Evolutionary conservation across 177 flowering plant genomes (phyloP).

Genomic region (Vitis hybrid): DNA sequence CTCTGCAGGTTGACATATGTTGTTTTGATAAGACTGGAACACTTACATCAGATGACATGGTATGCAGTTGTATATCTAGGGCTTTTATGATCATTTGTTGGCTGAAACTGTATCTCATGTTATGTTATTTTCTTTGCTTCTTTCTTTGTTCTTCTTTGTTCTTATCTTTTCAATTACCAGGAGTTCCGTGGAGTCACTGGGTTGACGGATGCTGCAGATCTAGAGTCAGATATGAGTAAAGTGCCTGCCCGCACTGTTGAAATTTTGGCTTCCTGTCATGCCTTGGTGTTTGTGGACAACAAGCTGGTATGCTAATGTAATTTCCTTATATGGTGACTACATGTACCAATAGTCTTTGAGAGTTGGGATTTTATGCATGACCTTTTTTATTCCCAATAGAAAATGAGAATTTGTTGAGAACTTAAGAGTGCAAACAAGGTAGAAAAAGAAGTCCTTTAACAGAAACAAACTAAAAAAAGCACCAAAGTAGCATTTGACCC

Average conservation of each 20-base stretch:
- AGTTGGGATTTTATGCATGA: no score
- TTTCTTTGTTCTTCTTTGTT: background rate
- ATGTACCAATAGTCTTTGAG: no score
- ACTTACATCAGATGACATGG: constrained; percentile 99
- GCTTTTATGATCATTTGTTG: background rate
- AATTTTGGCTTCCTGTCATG: constrained; percentile 93
- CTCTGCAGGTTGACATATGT: constrained; percentile 92
- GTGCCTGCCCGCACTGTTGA: constrained; percentile 69
- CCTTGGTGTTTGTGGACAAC: constrained; percentile 94
- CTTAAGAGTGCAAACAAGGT: no score
- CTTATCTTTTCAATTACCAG: constrained; percentile 28
- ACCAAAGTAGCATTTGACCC: no score
- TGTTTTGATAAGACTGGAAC: constrained; percentile 99
- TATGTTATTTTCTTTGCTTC: background rate
- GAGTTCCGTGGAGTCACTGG: constrained; percentile 94
- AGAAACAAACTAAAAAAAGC: no score
- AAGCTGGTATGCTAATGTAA: constrained; percentile 63
- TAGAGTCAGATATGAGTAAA: constrained; percentile 74
- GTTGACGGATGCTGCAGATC: constrained; percentile 38
- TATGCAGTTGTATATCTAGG: constrained; percentile 24
- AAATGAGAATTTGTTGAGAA: no score
- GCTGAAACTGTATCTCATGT: background rate
- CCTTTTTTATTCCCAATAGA: no score
- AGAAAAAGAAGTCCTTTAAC: no score
- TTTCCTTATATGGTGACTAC: background rate